phyloP scores from a whole-genome alignment of 495 filamentous ascomycete genomes.

The Penicillium coffeae region DNA sequence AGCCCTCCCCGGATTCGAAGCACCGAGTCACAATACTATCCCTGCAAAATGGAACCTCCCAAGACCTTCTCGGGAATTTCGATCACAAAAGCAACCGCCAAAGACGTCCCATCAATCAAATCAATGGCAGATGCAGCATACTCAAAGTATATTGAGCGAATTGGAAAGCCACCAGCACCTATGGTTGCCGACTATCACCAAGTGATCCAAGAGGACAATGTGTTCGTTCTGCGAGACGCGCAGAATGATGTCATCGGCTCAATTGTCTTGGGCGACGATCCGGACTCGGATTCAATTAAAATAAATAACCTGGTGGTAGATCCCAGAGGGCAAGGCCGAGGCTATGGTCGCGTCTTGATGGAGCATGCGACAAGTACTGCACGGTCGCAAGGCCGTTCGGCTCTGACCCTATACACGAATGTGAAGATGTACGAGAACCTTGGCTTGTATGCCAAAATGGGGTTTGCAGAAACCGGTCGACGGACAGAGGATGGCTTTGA shows the following conservation, averaged over 20 bases:
- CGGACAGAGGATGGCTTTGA: constrained; percentile 29
- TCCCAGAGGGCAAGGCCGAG: constrained; percentile 23
- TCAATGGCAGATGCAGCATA: constrained; percentile 29
- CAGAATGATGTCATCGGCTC: constrained; percentile 9
- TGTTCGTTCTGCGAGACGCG: constrained; percentile 12
- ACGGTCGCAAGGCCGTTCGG: neutral
- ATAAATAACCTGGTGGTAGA: constrained; percentile 32
- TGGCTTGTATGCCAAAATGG: constrained; percentile 27
- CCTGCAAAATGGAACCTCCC: neutral
- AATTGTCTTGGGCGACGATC: constrained; percentile 8
- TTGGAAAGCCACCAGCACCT: constrained; percentile 32
- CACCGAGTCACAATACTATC: neutral
- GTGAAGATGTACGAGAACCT: constrained; percentile 39
- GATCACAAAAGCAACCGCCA: constrained; percentile 19
- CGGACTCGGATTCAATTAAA: constrained; percentile 10
- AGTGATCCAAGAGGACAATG: constrained; percentile 11
- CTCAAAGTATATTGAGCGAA: constrained; percentile 34
- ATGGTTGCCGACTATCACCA: constrained; percentile 28
- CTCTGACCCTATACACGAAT: constrained; percentile 32
- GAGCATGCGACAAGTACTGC: constrained; percentile 13
- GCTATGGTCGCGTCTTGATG: constrained; percentile 31
- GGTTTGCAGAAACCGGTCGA: constrained; percentile 30
- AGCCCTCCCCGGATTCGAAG: too few relatives aligned
- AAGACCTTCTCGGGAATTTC: neutral
- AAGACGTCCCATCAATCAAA: constrained; percentile 24